These are phyloP conservation scores for Trametes cubensis DNA, from an alignment of 768 basidiomycete species.

Conservation along the genomic window DNA sequence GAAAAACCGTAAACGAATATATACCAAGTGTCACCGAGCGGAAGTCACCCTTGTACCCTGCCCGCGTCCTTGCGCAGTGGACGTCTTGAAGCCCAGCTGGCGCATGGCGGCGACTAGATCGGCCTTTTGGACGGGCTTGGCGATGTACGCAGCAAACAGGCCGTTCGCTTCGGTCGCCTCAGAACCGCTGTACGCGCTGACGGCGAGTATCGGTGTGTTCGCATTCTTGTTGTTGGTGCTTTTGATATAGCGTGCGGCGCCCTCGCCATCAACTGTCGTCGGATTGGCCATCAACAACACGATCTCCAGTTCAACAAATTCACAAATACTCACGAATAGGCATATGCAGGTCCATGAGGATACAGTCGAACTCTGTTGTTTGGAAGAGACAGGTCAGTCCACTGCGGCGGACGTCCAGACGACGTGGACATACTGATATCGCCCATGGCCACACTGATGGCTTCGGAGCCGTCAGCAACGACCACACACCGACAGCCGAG, in stretches of 20 bases:
- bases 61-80: slow-evolving; percentile 58
- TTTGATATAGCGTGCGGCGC: slow-evolving; percentile 96
- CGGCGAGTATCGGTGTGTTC: slow-evolving; percentile 88
- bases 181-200: slow-evolving; percentile 82
- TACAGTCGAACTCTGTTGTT: slow-evolving; percentile 85
- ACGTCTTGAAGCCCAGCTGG: slow-evolving; percentile 89
- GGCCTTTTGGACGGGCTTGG: slow-evolving; percentile 88
- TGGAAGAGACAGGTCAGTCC: slow-evolving; percentile 28
- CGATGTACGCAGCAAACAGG: slow-evolving; percentile 77
- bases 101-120: slow-evolving; percentile 81
- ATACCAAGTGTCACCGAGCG: slow-evolving; percentile 24
- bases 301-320: background rate
- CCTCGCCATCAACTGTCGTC: slow-evolving; percentile 86
- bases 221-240: slow-evolving; percentile 95
- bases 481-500: slow-evolving; percentile 95
- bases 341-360: slow-evolving; percentile 95
- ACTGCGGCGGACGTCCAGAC: slow-evolving; percentile 8
- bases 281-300: background rate
- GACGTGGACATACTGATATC: slow-evolving; percentile 80
- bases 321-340: slow-evolving; percentile 73
- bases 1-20: slow-evolving; percentile 18
- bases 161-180: slow-evolving; percentile 67
- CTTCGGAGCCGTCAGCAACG: slow-evolving; percentile 95
- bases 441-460: slow-evolving; percentile 95
- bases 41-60: slow-evolving; percentile 23